phyloP scores from a whole-genome alignment of 2,329 filamentous ascomycete genomes.

The Ophiostoma quercus region DNA sequence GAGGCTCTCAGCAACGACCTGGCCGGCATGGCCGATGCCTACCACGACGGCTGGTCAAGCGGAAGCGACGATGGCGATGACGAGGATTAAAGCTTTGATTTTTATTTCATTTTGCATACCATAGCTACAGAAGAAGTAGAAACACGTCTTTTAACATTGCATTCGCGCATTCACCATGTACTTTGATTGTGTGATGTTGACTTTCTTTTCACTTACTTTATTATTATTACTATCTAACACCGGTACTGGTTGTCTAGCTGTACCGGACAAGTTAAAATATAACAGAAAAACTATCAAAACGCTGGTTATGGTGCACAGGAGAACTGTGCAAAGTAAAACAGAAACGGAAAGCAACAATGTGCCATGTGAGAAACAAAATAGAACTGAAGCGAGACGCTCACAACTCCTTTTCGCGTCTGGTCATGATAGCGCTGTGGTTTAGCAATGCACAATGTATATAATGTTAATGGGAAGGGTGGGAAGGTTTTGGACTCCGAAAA shows the following conservation, averaged over 20 bases:
- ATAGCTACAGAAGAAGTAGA: not conserved
- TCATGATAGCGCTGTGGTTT: not conserved
- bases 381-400: too few species aligned
- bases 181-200: not conserved
- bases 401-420: not conserved
- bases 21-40: conserved; percentile 77
- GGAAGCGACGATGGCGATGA: conserved; percentile 68
- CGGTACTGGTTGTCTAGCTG: not conserved
- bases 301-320: not conserved
- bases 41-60: conserved; percentile 81
- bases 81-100: conserved; percentile 31
- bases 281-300: not conserved
- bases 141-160: not conserved
- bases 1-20: conserved; percentile 78
- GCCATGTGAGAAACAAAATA: too few species aligned
- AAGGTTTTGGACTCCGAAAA: not conserved
- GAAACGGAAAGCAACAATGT: not conserved
- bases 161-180: not conserved
- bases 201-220: not conserved
- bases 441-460: not conserved
- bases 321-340: not conserved
- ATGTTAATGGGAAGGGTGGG: not conserved
- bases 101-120: not conserved
- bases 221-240: not conserved
- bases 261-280: not conserved